A percentile compares a stretch with the other conserved stretches of the same genome.
Conservation (phyloP, 805 yeast genomes). For the Myxozyma sirexii region DNA sequence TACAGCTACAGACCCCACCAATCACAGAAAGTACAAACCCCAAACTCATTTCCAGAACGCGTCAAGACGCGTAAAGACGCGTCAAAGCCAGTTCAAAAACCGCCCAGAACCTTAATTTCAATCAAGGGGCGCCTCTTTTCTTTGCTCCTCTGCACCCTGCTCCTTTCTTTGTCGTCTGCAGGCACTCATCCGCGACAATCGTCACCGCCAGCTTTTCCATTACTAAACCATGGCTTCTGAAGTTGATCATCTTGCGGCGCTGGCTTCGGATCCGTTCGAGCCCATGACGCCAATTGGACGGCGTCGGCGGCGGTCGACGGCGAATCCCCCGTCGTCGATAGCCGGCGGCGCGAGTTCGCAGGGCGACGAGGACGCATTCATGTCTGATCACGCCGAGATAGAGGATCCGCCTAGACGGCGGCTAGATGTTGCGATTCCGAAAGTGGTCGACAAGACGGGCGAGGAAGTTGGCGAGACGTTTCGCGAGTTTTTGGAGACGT, state of each 20-base stretch:
- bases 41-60: background rate
- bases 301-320: background rate
- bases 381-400: constrained; percentile 15
- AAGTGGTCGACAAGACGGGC: constrained; percentile 87
- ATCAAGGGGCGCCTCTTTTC: constrained; percentile 8
- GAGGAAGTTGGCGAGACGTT: constrained; percentile 91
- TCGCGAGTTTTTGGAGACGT: constrained; percentile 78
- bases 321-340: constrained; percentile 4
- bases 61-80: constrained; percentile 10
- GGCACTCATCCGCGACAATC: background rate
- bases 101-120: background rate
- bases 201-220: too few relatives aligned
- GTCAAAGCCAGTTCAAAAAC: background rate
- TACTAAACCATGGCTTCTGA: constrained; percentile 16
- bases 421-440: constrained; percentile 55
- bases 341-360: constrained; percentile 1
- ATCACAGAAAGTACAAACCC: background rate
- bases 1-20: too few relatives aligned
- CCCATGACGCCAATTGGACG: constrained; percentile 6
- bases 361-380: constrained; percentile 12
- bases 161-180: background rate
- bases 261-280: constrained; percentile 18
- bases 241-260: constrained; percentile 14
- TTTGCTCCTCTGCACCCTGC: background rate
- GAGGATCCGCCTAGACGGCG: constrained; percentile 27